Base-by-base conservation (phyloP, 2,329 filamentous ascomycete genomes). In the Penicillium italicum region DNA sequence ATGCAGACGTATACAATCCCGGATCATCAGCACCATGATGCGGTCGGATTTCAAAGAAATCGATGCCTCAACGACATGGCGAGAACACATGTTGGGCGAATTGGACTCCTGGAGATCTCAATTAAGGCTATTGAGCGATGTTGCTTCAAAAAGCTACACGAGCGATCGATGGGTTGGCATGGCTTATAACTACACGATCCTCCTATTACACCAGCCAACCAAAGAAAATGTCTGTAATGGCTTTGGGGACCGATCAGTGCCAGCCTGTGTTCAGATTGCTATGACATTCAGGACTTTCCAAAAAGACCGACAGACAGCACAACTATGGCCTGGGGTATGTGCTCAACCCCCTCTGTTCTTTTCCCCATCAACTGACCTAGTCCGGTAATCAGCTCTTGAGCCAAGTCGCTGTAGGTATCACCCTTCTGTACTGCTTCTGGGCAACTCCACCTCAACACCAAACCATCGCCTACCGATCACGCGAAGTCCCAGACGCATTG, bases 101-200 rank as follows among this genome's bases (percentile, higher is more conserved):
- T 30, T 62, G 6, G 59, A 60, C 6, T 36, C 53, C 3, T 62
- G 57, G 59, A 60, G 47, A 22, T 41, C 58, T 16, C 52, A 60
- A n/a, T 28, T 62, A 26, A 36, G 59, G 18, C 42, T 43, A 12
- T 41, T 58, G 18, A 58, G 57, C 40, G 55, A 62, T 36, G 50
- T 56, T 12, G 36, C 56, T 10, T 56, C 55, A 8, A 51, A 49
- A 47, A 53, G 59, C n/a, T 60, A 60, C 31, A 52, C 56, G 31
- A 58, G 55, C 7, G 55, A 62, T 36, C 46, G 57, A 44, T 62
- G 59, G 59, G 57, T 62, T 28, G 57, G 57, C 3, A 60, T 62
- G 57, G 57, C 59, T n/a, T 62, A 58, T 16, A 62, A 62, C 20
- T 60, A 58, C 33, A 60, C 57, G 3, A 49, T 62, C n/a, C 45